These are phyloP conservation scores for Graphilbum fragrans DNA, from an alignment of 2,329 filamentous ascomycete genomes.

Conservation along the genomic window DNA sequence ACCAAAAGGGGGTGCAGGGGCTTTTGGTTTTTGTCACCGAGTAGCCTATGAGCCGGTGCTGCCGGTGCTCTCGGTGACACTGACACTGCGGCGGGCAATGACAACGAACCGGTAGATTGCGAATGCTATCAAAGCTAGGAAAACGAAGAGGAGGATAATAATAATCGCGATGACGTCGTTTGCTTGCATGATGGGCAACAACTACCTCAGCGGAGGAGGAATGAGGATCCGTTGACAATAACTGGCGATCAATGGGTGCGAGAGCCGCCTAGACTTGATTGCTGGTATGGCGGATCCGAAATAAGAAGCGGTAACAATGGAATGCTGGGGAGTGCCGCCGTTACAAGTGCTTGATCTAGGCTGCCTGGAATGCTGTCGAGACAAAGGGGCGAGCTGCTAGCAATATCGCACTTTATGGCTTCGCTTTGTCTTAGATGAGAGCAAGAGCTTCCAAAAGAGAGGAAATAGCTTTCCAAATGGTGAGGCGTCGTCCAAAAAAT, in stretches of 20 bases:
- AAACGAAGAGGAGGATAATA: constrained; percentile 52
- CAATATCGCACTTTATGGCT: no score
- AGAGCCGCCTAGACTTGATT: no score
- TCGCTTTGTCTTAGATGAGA: no score
- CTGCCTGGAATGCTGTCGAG: not conserved
- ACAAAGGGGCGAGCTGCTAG: no score
- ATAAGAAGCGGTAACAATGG: not conserved
- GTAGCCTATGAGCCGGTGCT: not conserved
- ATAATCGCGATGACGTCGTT: constrained; percentile 60
- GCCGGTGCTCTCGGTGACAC: constrained; percentile 17
- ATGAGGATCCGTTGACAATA: no score
- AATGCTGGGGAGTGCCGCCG: not conserved
- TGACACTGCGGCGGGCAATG: constrained; percentile 32
- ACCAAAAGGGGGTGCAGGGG: no score
- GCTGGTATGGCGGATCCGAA: no score
- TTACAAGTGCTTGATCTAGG: no score
- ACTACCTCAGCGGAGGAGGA: not conserved
- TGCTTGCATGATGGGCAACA: constrained; percentile 34
- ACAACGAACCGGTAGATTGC: constrained; percentile 52
- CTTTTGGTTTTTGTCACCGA: not conserved
- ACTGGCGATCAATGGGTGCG: no score
- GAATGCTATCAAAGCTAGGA: constrained; percentile 48
- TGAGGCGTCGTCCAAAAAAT: no score
- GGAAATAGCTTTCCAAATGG: no score
- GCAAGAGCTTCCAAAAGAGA: no score